Evolutionary conservation across 2,329 filamentous ascomycete genomes (phyloP).

Genomic region (Cladosporium sp.): DNA sequence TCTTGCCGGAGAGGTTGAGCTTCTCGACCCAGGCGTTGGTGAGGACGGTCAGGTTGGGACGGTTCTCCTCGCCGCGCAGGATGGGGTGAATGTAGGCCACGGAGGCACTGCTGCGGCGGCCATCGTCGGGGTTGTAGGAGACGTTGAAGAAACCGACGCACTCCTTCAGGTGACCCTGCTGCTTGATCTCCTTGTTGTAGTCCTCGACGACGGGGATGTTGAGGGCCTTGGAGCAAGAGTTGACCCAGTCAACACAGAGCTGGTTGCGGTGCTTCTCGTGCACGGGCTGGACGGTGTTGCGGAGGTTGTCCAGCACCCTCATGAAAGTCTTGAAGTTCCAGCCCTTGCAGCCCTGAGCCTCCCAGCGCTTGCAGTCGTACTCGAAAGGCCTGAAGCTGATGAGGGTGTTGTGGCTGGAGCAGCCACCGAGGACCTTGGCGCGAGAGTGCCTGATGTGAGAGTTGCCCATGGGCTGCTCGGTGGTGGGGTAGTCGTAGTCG

Average conservation of each 20-base stretch:
- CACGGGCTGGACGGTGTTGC: constrained; percentile 85
- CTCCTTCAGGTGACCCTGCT: constrained; percentile 64
- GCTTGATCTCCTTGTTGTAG: constrained; percentile 78
- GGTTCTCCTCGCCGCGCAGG: constrained; percentile 71
- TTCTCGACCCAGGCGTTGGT: constrained; percentile 85
- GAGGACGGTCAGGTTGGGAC: constrained; percentile 76
- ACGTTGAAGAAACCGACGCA: constrained; percentile 88
- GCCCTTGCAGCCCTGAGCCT: constrained; percentile 70
- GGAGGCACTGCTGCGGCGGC: constrained; percentile 74
- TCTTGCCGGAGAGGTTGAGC: constrained; percentile 64
- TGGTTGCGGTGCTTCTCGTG: constrained; percentile 82
- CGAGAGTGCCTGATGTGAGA: constrained; percentile 87
- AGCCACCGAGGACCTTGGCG: constrained; percentile 86
- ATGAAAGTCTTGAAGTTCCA: constrained; percentile 85
- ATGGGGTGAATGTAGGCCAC: constrained; percentile 93
- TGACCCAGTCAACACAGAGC: constrained; percentile 84
- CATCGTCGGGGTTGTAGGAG: constrained; percentile 84
- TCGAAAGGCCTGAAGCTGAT: constrained; percentile 90
- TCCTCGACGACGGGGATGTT: constrained; percentile 75
- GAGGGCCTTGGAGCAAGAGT: constrained; percentile 71
- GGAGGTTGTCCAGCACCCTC: constrained; percentile 72
- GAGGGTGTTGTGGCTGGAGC: constrained; percentile 88
- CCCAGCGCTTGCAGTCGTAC: constrained; percentile 82
- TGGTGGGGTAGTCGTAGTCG: constrained; percentile 86
- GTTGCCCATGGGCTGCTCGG: constrained; percentile 86